Base-by-base conservation (phyloP, 345 rosid genomes). In the Chamaenerion angustifolium region DNA sequence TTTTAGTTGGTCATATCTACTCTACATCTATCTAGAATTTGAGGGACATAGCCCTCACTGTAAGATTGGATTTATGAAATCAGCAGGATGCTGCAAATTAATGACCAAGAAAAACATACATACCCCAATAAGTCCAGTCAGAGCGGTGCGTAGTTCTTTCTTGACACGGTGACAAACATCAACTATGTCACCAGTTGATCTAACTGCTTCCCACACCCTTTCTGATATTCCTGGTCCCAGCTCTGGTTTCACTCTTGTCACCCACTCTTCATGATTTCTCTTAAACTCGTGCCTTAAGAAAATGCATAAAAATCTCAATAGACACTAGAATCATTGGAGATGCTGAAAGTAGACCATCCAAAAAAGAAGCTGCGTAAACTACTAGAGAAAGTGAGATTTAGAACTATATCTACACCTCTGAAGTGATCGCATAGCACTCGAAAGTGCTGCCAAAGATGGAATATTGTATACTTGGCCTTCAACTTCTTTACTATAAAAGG, bases 261-360 rank as follows among this genome's bases (percentile, higher is more conserved):
- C 53, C 96, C 95, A 82, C 64, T 80, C 82, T 16, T 80, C 76
- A 40, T 92, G 95, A 65, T 80, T 72, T 10, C 58, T 80, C 85
- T 83, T 90, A 74, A 92, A 92, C 60, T 86, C 98, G 57, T 64
- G 62, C 81, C 95, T 85, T 55, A 0, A 19, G 40, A 52, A 54
- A 61, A 71, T 46, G 56, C 10, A 6, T 16, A n/a, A 16, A 42
- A 56, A 19, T 15, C 40, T 43, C 45, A 48, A 42, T 43, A 52
- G 25, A 17, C 50, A 42, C 37, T 40, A 14, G 37, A 21, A 21
- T 21, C n/a, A 21, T 21, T 0, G 25, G 25, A 31, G 37, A 4
- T 31, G 37, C 0, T 5, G 37, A 31, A 31, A 31, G 37, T 31
- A 31, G 3, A 7, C 37, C 8, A 31, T 31, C 25, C 25, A 21